Base-by-base conservation (phyloP, 1,284 basidiomycete species). In the Athelia sp. region DNA sequence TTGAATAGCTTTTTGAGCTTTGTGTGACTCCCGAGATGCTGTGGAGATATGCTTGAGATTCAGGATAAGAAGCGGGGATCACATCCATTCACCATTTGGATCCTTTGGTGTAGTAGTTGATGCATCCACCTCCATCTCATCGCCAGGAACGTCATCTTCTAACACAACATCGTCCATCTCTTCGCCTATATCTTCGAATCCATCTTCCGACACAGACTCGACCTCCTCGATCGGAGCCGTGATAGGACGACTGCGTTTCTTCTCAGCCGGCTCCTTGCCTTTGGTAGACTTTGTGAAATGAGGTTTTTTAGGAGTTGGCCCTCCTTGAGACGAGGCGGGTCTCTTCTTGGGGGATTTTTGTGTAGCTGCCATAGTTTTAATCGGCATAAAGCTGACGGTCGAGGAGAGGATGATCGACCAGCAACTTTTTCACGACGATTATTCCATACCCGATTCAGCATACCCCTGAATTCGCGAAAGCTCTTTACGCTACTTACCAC, bases 11-110 rank as follows among this genome's bases (percentile, higher is more conserved):
- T 80, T 81, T 63, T 90, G 88, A 0, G 69, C 78, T 63, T 81
- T 82, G 52, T 87, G 87, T 0, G 81, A 75, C 64, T 89, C 85
- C 36, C 74, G 72, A 9, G 78, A 65, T 54, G 75, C 84, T 87
- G 36, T 19, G 19, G 4, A n/a, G 36, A 40, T n/a, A n/a, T n/a
- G 36, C 6, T 40, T 40, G 9, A n/a, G 19, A 47, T 18, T 44
- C 32, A 43, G 50, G 13, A 32, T 31, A 46, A 24, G 40, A 51
- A 52, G 23, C 32, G 36, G n/a, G 19, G 19, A 21, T n/a, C n/a
- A n/a, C n/a, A n/a, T n/a, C n/a, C n/a, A 52, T 73, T 49, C 56
- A 84, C 84, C 79, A 60, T 80, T 79, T n/a, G 79, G 71, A 59
- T 81, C 74, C 57, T 81, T 84, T 18, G 52, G 56, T 52, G 56